phyloP scores from a whole-genome alignment of 768 basidiomycete species.

The Pulveroboletus frians region DNA sequence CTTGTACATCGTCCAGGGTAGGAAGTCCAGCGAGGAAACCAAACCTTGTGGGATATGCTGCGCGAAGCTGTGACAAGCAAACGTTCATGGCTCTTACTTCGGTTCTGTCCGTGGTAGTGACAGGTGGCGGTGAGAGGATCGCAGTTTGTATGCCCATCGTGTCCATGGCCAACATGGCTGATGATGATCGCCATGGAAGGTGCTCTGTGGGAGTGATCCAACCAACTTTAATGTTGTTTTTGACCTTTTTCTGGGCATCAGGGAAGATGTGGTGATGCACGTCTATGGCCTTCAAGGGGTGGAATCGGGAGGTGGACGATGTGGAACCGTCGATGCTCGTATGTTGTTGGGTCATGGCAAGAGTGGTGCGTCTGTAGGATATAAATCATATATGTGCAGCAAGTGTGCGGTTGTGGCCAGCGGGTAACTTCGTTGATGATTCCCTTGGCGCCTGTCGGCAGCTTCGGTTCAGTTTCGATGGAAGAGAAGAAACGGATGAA shows the following conservation, averaged over 20 bases:
- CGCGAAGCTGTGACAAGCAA: conserved; percentile 44
- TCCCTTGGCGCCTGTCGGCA: conserved; percentile 3
- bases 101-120: conserved; percentile 40
- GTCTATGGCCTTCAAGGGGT: conserved; percentile 39
- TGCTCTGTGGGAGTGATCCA: conserved; percentile 61
- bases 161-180: conserved; percentile 63
- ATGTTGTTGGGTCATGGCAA: conserved; percentile 13
- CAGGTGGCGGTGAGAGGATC: conserved; percentile 63
- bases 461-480: conserved; percentile 18
- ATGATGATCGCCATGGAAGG: conserved; percentile 58
- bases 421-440: conserved; percentile 12
- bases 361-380: neutral
- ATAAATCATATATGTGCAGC: neutral
- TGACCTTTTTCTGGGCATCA: conserved; percentile 43
- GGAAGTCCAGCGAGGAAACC: conserved; percentile 69
- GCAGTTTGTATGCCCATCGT: conserved; percentile 50
- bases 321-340: neutral
- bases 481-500: conserved; percentile 3
- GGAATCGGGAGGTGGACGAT: neutral
- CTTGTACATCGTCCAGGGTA: conserved; percentile 56
- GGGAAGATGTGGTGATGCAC: conserved; percentile 79
- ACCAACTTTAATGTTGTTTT: conserved; percentile 43
- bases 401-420: neutral
- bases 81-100: conserved; percentile 45
- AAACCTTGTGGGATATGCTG: conserved; percentile 49